Evolutionary conservation across 163 green algal genomes (phyloP).

Genomic region (Chlorella variabilis): DNA sequence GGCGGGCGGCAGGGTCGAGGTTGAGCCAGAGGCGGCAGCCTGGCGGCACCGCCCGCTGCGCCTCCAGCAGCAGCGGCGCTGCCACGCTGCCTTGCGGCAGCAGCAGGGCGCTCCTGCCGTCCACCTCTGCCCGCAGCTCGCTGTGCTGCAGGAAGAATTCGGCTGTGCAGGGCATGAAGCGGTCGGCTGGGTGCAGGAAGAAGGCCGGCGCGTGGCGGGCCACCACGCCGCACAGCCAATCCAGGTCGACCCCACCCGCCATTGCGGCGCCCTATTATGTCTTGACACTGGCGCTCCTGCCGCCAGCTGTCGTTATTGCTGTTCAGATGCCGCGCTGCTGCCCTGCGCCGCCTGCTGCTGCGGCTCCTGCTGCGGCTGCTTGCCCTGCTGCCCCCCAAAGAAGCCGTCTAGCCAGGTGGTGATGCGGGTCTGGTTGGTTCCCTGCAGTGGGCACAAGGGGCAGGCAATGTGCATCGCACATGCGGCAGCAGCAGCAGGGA

Average conservation of each 20-base stretch:
- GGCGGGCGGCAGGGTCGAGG: conserved; percentile 37
- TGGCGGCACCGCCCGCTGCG: neutral
- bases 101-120: neutral
- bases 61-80: conserved; percentile 18
- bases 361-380: neutral
- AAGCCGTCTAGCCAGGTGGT: conserved; percentile 29
- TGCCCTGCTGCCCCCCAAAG: neutral
- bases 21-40: conserved; percentile 29
- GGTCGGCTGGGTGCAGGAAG: conserved; percentile 52
- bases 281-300: no score
- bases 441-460: conserved; percentile 28
- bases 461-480: no score
- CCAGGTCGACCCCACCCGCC: conserved; percentile 15
- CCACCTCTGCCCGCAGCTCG: neutral
- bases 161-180: conserved; percentile 54
- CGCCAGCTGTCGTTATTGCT: neutral
- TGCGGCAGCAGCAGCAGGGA: no score
- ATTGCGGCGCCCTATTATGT: no score
- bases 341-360: neutral
- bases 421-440: conserved; percentile 41
- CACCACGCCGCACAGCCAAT: conserved; percentile 34
- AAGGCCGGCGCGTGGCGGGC: conserved; percentile 44
- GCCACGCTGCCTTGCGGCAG: conserved; percentile 4
- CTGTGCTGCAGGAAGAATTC: conserved; percentile 59
- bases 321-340: neutral